phyloP scores from a whole-genome alignment of 2,329 filamentous ascomycete species.

The Dothistroma pini region DNA sequence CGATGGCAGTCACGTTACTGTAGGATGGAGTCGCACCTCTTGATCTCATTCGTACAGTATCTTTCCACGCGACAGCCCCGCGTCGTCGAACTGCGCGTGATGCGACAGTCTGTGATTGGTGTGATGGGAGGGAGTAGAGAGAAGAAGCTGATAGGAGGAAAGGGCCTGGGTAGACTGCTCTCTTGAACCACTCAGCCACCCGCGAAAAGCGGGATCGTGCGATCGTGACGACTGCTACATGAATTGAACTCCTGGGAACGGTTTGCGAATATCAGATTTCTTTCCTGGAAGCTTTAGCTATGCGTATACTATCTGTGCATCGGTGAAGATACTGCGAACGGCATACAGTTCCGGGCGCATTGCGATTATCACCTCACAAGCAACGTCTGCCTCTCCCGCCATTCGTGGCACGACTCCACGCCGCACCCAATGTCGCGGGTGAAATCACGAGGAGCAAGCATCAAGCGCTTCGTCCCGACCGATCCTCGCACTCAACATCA shows the following conservation, averaged over 20 bases:
- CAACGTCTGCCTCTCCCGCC: not conserved
- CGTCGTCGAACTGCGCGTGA: not conserved
- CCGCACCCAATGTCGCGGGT: not conserved
- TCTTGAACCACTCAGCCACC: not conserved
- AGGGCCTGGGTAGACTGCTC: not conserved
- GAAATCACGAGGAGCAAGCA: not conserved
- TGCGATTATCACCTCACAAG: not conserved
- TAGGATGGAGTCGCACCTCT: slow-evolving; percentile 9
- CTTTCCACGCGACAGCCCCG: slow-evolving; percentile 6
- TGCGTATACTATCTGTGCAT: not conserved
- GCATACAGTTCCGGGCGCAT: not conserved
- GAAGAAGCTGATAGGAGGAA: slow-evolving; percentile 1
- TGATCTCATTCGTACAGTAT: slow-evolving; percentile 8
- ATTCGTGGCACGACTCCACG: not conserved
- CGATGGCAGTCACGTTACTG: slow-evolving; percentile 12
- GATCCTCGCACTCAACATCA: not conserved
- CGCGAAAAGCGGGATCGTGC: not conserved
- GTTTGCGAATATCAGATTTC: too few species aligned
- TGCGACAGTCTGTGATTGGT: slow-evolving; percentile 4
- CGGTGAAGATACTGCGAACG: not conserved
- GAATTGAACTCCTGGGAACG: not conserved
- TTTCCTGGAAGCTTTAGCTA: too few species aligned
- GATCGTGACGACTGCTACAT: not conserved
- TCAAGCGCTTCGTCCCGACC: not conserved
- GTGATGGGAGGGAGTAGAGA: not conserved